phyloP scores from a whole-genome alignment of 106 monocot species.

The Apostasia shenzhenica region DNA sequence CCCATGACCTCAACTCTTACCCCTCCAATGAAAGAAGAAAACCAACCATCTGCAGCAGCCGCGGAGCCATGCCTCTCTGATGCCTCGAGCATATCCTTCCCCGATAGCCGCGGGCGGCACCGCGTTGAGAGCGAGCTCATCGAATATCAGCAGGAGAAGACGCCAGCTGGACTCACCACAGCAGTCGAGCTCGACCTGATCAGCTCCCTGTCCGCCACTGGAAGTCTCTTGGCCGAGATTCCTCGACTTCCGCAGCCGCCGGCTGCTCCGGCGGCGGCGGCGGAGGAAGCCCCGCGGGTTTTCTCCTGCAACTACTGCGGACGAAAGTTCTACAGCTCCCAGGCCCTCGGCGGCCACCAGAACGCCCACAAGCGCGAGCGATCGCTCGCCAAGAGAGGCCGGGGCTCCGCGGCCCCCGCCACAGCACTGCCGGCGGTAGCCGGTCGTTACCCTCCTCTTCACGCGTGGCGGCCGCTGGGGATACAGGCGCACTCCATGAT shows the following conservation, averaged over 20 bases:
- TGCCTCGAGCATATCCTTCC: neutral
- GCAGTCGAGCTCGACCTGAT: slow-evolving; percentile 1
- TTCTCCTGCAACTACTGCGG: slow-evolving; percentile 66
- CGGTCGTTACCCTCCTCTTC: too few relatives aligned
- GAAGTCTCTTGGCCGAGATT: neutral
- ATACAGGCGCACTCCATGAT: slow-evolving; percentile 15
- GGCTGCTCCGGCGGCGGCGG: neutral
- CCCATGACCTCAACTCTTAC: too few relatives aligned
- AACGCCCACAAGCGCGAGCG: slow-evolving; percentile 55
- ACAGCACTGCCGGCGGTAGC: neutral
- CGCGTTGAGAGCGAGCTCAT: too few relatives aligned
- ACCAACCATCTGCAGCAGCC: too few relatives aligned
- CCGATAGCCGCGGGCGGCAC: neutral
- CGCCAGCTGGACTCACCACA: neutral
- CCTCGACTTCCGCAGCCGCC: neutral
- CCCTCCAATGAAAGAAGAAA: too few relatives aligned
- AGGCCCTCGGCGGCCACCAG: slow-evolving; percentile 48
- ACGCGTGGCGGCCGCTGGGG: neutral
- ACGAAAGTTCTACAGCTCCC: slow-evolving; percentile 55
- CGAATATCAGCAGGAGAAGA: neutral
- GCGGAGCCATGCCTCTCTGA: neutral
- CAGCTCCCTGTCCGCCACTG: neutral
- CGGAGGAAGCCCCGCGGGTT: slow-evolving; percentile 5
- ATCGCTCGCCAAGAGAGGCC: slow-evolving; percentile 26
- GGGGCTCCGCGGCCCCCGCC: slow-evolving; percentile 5